Base-by-base conservation (phyloP, 2,329 filamentous ascomycete genomes). In the Penicillium concentricum region DNA sequence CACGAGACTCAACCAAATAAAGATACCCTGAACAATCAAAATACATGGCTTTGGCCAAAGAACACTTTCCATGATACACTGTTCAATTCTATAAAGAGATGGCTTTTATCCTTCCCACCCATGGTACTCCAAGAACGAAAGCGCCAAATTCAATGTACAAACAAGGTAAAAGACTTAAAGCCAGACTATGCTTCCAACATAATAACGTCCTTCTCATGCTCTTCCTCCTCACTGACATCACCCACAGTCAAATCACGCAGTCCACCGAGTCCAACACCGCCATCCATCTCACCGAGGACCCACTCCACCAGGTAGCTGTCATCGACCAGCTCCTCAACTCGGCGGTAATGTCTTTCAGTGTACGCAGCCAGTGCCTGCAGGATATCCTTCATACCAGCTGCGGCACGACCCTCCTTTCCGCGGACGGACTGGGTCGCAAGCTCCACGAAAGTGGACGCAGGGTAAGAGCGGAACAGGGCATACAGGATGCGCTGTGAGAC, bases 241-340 rank as follows among this genome's bases (percentile, higher is more conserved):
- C 61, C 61, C 41, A 61, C 49, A 38, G 52, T 56, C n/a, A 67
- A 61, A 54, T 59, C 66, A 22, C 62, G 66, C 28, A 72, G 54
- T 32, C 62, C 69, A 49, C 76, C 61, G 54, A 77, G 57, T 70
- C 79, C 58, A 71, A 79, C 59, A 88, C 81, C 72, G 82, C 72
- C 89, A 69, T 96, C 92, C 92, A 97, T 97, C 78, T 96, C 90
- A 68, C 87, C 84, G 61, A 97, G 79, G 61, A 93, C 95, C 82
- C 95, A 97, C 75, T 96, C 91, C 39, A 97, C 84, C 67, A 99
- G 76, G 76, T 92, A 97, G 70, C 92, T 96, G 79, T 97, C 94
- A 71, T 97, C 93, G 39, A 92, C 86, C 66, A 97, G 78, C 69
- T 96, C 93, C 72, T 96, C 92, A 65, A 94, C 83, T 53, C 93